Evolutionary conservation across 257 asterid genomes (phyloP), one percentile per base, ranked within the genome.

Genomic region (Scutellaria minor): DNA sequence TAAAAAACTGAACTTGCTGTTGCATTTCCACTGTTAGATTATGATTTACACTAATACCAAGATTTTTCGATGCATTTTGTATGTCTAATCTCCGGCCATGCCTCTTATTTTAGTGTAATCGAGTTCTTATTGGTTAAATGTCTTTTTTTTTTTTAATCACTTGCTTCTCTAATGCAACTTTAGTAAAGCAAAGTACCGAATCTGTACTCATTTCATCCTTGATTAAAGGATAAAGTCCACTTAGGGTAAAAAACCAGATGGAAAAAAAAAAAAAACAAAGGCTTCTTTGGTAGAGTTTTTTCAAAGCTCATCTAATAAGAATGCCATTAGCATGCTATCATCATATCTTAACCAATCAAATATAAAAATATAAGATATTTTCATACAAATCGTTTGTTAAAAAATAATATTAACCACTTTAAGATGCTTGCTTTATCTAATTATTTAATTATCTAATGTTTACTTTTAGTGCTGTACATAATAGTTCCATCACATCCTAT

Each of bases 151-250:
- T 45, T 27, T n/a, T n/a, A 47, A 47, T 44, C 37, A 31, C 37
- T 2, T 31, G 37, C 37, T 31, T 31, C 48, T 44, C 11, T 44
- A 10, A 44, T 6, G 48, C 47, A 58, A 31, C 35, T 66, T 27
- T 31, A 66, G 37, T 31, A 31, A 31, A 31, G 37, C 37, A 4
- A 31, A 31, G 37, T 31, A 31, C 37, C 2, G 37, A 31, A 31
- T 31, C 37, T 31, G 37, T 31, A 31, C 37, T 31, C 2, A 31
- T 31, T 31, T 31, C 37, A 31, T 31, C 5, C 37, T 31, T 31
- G 37, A 22, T 24, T 22, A 51, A 50, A 66, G n/a, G 60, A 50
- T 35, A 66, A 48, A 35, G 14, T 68, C 42, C 65, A 54, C 24
- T 41, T 20, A 14, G 37, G 37, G 37, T 31, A 11, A 22, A 13